A percentile compares a stretch with the other conserved stretches of the same genome.
phyloP scores from a whole-genome alignment of 805 yeast genomes.

The Ogataea paradorogensis region DNA sequence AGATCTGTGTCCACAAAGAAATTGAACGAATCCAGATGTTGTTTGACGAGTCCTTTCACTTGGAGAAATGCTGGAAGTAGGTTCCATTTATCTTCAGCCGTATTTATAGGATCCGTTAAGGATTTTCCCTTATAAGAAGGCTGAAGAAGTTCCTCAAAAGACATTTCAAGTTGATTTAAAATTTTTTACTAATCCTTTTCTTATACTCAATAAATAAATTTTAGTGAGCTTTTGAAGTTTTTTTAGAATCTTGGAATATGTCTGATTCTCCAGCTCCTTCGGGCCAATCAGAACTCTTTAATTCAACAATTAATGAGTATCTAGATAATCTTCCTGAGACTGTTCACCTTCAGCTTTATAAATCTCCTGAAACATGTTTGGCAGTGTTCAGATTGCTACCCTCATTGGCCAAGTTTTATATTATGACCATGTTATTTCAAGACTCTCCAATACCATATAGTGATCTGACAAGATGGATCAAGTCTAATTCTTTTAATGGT shows the following conservation, averaged over 20 bases:
- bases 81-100: conserved; percentile 97
- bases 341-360: conserved; percentile 78
- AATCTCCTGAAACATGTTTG: conserved; percentile 89
- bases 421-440: conserved; percentile 82
- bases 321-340: conserved; percentile 85
- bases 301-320: conserved; percentile 79
- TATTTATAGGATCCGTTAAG: conserved; percentile 80
- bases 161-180: conserved; percentile 2
- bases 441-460: conserved; percentile 66
- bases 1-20: conserved; percentile 92
- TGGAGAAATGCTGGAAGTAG: conserved; percentile 91
- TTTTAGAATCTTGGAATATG: conserved; percentile 3
- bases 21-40: conserved; percentile 97
- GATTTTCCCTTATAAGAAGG: conserved; percentile 84
- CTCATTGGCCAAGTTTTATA: conserved; percentile 80
- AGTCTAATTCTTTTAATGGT: conserved; percentile 24
- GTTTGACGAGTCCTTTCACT: conserved; percentile 94
- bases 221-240: background rate
- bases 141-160: conserved; percentile 55
- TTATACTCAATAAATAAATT: background rate
- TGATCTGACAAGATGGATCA: conserved; percentile 75
- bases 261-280: conserved; percentile 9
- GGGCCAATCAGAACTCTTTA: conserved; percentile 41
- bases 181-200: conserved; percentile 1
- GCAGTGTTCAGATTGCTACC: conserved; percentile 91